Percentiles rank a stretch among this genome's conserved stretches.
Conservation (phyloP, 495 filamentous ascomycete genomes). For the Cenococcum geophilum region DNA sequence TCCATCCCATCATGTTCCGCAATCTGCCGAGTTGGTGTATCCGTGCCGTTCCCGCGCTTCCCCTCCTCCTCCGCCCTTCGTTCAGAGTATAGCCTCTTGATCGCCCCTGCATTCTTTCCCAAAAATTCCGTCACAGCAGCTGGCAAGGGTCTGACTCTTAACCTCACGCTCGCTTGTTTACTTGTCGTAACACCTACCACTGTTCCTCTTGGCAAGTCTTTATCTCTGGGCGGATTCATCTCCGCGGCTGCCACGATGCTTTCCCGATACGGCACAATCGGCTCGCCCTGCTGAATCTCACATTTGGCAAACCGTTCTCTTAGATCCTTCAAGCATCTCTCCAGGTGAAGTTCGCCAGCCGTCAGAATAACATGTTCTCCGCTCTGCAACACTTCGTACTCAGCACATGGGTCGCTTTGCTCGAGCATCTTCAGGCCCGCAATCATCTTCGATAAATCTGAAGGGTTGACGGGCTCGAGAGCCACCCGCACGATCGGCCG, state of each 20-base stretch:
- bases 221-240: constrained; percentile 83
- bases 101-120: constrained; percentile 64
- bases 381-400: constrained; percentile 86
- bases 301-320: constrained; percentile 88
- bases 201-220: constrained; percentile 79
- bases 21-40: constrained; percentile 8
- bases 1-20: constrained; percentile 33
- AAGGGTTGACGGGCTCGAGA: constrained; percentile 80
- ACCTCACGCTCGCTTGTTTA: constrained; percentile 71
- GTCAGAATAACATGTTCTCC: constrained; percentile 95
- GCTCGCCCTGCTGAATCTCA: constrained; percentile 87
- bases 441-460: constrained; percentile 90
- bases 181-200: constrained; percentile 69
- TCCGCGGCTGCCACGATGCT: constrained; percentile 79
- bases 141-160: constrained; percentile 79
- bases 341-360: constrained; percentile 89
- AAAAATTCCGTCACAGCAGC: constrained; percentile 76
- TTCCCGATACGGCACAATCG: constrained; percentile 94
- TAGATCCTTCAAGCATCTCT: constrained; percentile 90
- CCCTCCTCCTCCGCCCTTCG: constrained; percentile 45
- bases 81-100: constrained; percentile 74
- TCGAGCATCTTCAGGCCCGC: constrained; percentile 79
- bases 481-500: constrained; percentile 93
- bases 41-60: constrained; percentile 24
- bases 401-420: constrained; percentile 90